Percentiles rank a stretch among this genome's conserved stretches.
These are phyloP conservation scores for Salix exigua DNA, from an alignment of 345 rosid genomes.

Conservation along the genomic window DNA sequence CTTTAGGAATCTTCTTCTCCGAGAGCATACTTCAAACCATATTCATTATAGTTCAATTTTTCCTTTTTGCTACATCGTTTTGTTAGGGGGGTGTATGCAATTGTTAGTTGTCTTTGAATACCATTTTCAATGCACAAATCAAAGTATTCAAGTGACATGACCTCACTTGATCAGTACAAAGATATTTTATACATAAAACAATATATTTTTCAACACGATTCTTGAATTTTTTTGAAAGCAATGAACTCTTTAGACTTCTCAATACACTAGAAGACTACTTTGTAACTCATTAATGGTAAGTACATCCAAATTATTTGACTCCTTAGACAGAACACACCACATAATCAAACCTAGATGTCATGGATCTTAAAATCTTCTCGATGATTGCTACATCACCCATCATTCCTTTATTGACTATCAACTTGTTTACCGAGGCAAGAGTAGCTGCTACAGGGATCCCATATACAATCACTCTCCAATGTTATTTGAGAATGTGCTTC, in stretches of 20 bases:
- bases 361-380: not conserved
- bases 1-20: not conserved
- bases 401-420: not conserved
- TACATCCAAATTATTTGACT: not conserved
- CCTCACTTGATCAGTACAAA: not conserved
- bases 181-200: not conserved
- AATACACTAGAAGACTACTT: not conserved
- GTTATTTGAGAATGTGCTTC: too few species aligned
- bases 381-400: not conserved
- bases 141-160: not conserved
- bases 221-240: not conserved
- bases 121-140: not conserved
- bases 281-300: not conserved
- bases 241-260: not conserved
- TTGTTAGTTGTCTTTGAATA: not conserved
- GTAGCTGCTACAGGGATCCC: not conserved
- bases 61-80: not conserved
- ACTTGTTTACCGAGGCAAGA: not conserved
- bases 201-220: not conserved
- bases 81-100: not conserved
- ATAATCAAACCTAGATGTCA: not conserved
- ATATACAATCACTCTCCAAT: not conserved
- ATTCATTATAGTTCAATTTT: not conserved
- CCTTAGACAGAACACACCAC: fast-evolving
- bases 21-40: not conserved